Conservation (phyloP, 73 alveolate species). For the Paramecium sonneborni region DNA sequence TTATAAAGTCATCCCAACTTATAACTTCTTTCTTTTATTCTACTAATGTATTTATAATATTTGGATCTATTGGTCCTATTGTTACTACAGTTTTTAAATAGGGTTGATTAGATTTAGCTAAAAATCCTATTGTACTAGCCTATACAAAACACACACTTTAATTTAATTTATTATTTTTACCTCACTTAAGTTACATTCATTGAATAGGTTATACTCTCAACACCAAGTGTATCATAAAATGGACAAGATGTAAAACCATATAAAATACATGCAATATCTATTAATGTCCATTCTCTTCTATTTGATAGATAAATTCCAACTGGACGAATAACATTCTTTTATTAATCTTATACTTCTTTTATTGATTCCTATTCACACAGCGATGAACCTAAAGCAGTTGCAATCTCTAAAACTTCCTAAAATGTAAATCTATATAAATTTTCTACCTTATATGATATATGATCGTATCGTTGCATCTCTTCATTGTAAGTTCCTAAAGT, state of each 20-base stretch:
- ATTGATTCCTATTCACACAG: background rate
- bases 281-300: slow-evolving; percentile 86
- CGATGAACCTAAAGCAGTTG: slow-evolving; percentile 11
- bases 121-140: background rate
- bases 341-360: background rate
- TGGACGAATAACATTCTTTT: background rate
- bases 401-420: background rate
- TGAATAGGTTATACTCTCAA: slow-evolving; percentile 22
- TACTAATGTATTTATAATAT: background rate
- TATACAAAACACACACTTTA: background rate
- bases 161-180: background rate
- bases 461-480: slow-evolving; percentile 5
- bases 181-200: background rate
- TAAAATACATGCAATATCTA: slow-evolving; percentile 78
- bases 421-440: background rate
- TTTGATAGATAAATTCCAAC: slow-evolving; percentile 86
- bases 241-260: slow-evolving; percentile 83
- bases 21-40: background rate
- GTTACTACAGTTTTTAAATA: background rate
- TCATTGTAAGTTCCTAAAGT: background rate
- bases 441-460: background rate
- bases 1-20: background rate
- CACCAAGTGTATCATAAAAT: slow-evolving; percentile 70
- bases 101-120: background rate
- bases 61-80: background rate